These are phyloP conservation scores for Euphorbia schlechtendalii DNA, from an alignment of 441 rosid genomes.

Conservation along the genomic window DNA sequence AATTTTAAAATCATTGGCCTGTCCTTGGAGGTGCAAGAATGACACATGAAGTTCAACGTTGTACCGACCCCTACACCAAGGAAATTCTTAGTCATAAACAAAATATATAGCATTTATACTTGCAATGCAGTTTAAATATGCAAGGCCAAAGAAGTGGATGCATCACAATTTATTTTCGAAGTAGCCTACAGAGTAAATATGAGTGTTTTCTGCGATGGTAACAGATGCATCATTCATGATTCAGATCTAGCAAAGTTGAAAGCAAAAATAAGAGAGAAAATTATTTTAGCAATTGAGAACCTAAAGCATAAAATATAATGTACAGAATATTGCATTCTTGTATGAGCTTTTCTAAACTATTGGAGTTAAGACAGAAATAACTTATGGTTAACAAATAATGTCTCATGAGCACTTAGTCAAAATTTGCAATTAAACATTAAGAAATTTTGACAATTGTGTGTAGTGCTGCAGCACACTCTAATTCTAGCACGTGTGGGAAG, in stretches of 20 bases:
- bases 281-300: not conserved
- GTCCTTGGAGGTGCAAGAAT: conserved; percentile 85
- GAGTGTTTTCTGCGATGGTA: not conserved
- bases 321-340: not conserved
- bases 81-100: not conserved
- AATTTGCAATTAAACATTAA: too few species aligned
- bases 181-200: not conserved
- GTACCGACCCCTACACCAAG: conserved; percentile 75
- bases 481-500: too few species aligned
- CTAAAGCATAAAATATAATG: not conserved
- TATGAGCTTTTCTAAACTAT: not conserved
- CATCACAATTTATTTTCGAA: not conserved
- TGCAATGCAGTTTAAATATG: not conserved
- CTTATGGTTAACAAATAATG: not conserved
- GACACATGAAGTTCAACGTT: conserved; percentile 94
- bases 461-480: too few species aligned
- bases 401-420: not conserved
- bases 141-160: conserved; percentile 6
- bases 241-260: not conserved
- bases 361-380: not conserved
- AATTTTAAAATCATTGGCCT: conserved; percentile 95
- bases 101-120: not conserved
- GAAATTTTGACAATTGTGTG: too few species aligned
- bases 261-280: not conserved
- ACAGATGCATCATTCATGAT: not conserved